Evolutionary conservation across 371 early-diverging fungal genomes (phyloP), one percentile per base, ranked within the genome.

Genomic region (Rhizomucor miehei): DNA sequence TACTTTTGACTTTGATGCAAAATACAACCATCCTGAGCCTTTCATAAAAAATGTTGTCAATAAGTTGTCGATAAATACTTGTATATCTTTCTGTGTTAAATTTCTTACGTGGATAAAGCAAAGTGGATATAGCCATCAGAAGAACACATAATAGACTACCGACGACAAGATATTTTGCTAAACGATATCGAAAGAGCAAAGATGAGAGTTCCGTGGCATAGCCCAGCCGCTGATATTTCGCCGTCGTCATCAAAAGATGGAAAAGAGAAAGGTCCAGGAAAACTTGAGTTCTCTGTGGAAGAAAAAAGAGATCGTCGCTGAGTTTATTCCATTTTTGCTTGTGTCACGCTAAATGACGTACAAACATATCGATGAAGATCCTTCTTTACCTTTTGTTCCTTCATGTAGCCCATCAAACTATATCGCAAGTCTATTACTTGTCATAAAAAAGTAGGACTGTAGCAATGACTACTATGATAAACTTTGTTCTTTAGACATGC

Each of bases 61-160:
- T 17, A 44, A 4, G n/a, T 19, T 14, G 10, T 48, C 0, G 29
- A 17, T 16, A 25, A n/a, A 17, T 24, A 48, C 23, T 14, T 48
- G 8, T 3, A 29, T 5, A 29, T 29, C 29, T n/a, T n/a, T n/a
- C n/a, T n/a, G n/a, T n/a, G n/a, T n/a, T n/a, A 29, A 20, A 5
- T 16, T 39, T 51, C 47, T 53, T 69, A 71, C 76, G 64, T 38
- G 72, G 58, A 61, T 67, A 65, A 35, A 71, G 62, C 9, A 73
- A 45, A 11, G 73, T 65, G 14, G 50, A 49, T 2, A 56, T 29
- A 3, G 67, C 68, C 69, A 77, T 67, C n/a, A 62, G 25, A 14
- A 69, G 56, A 16, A 77, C 69, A 12, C 69, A 66, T 9, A 66
- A 13, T 52, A 77, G 47, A 45, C 77, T 73, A 11, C 65, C 49